phyloP scores from a whole-genome alignment of 345 rosid species.

The Geranium brycei region DNA sequence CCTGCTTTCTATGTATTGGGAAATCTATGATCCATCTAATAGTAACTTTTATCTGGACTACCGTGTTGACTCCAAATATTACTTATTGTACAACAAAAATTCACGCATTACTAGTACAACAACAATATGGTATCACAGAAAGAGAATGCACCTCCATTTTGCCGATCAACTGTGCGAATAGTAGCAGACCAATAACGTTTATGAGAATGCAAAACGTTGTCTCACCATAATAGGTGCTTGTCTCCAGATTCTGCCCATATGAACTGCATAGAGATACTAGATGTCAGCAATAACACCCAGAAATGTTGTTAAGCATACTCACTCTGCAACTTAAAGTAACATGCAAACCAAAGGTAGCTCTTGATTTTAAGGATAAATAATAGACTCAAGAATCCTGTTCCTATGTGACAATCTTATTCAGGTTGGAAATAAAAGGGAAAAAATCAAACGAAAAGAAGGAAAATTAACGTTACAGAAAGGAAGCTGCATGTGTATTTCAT shows the following conservation, averaged over 20 bases:
- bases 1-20: too few species aligned
- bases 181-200: constrained; percentile 57
- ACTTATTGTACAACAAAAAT: too few species aligned
- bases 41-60: too few species aligned
- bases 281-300: not conserved
- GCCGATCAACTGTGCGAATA: constrained; percentile 80
- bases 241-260: constrained; percentile 60
- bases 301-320: not conserved
- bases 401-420: not conserved
- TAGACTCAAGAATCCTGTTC: not conserved
- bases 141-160: constrained; percentile 49
- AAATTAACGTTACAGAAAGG: too few species aligned
- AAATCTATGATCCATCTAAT: too few species aligned
- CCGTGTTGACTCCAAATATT: too few species aligned
- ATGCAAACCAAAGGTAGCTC: not conserved
- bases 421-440: not conserved
- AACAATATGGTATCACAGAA: not conserved
- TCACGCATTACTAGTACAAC: too few species aligned
- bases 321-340: not conserved
- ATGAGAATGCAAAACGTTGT: constrained; percentile 51
- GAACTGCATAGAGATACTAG: constrained; percentile 33
- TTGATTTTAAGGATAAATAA: not conserved
- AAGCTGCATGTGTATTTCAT: too few species aligned
- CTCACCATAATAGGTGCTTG: constrained; percentile 48
- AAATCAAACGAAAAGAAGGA: not conserved